phyloP scores from a whole-genome alignment of 78 protist genomes.

The Guillardia theta region DNA sequence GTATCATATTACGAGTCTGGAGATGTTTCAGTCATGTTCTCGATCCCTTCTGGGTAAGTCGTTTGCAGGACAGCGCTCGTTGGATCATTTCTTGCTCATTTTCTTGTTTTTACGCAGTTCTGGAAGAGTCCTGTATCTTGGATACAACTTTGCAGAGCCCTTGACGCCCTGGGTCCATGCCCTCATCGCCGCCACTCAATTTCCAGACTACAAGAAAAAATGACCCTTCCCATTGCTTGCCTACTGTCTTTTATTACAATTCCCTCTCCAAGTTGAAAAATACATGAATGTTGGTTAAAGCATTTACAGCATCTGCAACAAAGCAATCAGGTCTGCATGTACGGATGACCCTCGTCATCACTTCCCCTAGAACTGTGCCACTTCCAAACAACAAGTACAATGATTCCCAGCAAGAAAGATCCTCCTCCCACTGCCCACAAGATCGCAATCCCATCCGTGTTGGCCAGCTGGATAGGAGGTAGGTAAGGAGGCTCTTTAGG shows the following conservation, averaged over 20 bases:
- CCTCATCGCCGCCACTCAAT: constrained; percentile 21
- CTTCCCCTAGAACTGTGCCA: too few relatives aligned
- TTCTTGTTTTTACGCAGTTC: neutral
- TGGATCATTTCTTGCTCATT: neutral
- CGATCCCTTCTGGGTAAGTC: neutral
- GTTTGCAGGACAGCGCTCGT: neutral
- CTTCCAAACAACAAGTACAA: neutral
- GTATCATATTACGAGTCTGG: constrained; percentile 33
- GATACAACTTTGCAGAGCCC: constrained; percentile 33
- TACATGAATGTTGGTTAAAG: too few relatives aligned
- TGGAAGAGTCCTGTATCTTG: neutral
- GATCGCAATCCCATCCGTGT: neutral
- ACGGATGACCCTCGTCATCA: too few relatives aligned
- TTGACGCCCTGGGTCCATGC: constrained; percentile 25
- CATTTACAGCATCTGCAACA: too few relatives aligned
- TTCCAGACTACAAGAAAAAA: too few relatives aligned
- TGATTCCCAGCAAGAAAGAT: neutral
- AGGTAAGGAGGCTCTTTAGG: neutral
- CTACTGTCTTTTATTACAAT: too few relatives aligned
- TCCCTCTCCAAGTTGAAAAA: too few relatives aligned
- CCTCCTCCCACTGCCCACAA: neutral
- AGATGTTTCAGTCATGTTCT: constrained; percentile 1
- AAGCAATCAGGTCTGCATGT: too few relatives aligned
- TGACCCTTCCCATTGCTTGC: too few relatives aligned
- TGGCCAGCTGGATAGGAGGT: neutral